Evolutionary conservation across 257 asterid genomes (phyloP).

Genomic region (Dorcoceras hygrometricum): DNA sequence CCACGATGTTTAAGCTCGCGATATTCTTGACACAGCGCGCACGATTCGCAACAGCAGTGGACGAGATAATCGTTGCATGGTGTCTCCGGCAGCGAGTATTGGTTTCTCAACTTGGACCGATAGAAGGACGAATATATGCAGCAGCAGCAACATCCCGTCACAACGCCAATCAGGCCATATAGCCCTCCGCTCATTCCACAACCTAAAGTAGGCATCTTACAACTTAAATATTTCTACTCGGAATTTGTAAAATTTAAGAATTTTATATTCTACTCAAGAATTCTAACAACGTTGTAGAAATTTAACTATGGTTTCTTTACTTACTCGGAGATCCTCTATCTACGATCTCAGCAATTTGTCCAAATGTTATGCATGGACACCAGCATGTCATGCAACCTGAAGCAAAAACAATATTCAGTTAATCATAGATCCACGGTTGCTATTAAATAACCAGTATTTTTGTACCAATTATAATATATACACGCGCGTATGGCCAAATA

Average conservation of each 20-base stretch:
- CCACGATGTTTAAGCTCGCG: constrained; percentile 49
- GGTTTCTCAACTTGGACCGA: constrained; percentile 42
- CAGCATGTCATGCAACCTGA: constrained; percentile 44
- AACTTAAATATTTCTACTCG: no score
- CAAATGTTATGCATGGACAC: constrained; percentile 53
- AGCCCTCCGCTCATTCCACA: constrained; percentile 47
- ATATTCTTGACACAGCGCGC: constrained; percentile 50
- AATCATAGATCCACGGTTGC: no score
- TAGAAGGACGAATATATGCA: constrained; percentile 46
- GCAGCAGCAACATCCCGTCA: constrained; percentile 36
- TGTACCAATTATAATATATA: no score
- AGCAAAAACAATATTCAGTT: neutral
- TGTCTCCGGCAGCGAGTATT: constrained; percentile 24
- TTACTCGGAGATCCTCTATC: constrained; percentile 48
- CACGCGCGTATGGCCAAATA: no score
- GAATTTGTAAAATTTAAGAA: no score
- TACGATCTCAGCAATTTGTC: constrained; percentile 38
- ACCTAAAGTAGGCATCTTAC: no score
- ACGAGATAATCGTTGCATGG: constrained; percentile 44
- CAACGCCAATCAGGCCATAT: constrained; percentile 31
- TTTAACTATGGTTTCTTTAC: constrained; percentile 2
- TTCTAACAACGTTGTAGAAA: no score
- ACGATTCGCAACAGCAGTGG: constrained; percentile 40
- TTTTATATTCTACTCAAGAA: no score
- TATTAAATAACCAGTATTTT: no score